Evolutionary conservation across 176 grass and related monocot genomes (phyloP), one percentile per base, ranked within the genome.

Genomic region (Thinopyrum elongatum): DNA sequence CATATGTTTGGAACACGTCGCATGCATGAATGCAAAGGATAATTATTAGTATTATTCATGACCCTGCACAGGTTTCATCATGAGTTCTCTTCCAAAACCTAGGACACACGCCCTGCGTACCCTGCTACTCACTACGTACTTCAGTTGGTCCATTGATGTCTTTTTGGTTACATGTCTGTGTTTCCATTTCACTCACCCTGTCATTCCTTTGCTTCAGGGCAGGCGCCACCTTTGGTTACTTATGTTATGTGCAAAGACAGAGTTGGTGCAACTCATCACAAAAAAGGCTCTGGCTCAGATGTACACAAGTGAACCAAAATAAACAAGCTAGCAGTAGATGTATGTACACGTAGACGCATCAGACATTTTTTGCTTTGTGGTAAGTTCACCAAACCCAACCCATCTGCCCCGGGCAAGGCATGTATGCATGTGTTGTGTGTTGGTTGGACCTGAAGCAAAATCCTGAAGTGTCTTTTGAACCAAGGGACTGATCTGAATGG

Each of bases 371-470:
- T 30, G 16, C 59, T 83, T 83, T 81, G 79, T 64, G 31, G 49
- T 19, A 53, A 53, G 69, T 79, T 86, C 91, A 89, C 91, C 91
- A 87, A 92, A 89, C 84, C 84, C 21, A 87, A 77, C 72, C 25
- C 57, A 83, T 74, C 61, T n/a, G 82, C 19, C 19, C 65, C 65
- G 39, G 13, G 42, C 39, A 74, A 0, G 15, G 8, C n/a, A 7
- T 21, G 23, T 15, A 42, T 42, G 11, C 41, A 31, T n/a, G 66
- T 28, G 27, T 59, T 46, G n/a, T 47, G 89, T 80, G 53, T 87
- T 91, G 88, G 80, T 91, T 91, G 66, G 60, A 91, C 89, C 85
- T 53, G 34, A 91, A 91, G 89, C 89, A 84, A 90, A 90, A 60
- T 47, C 63, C 7, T 77, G 57, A 11, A 61, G 68, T 53, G 69